Conservation (phyloP, 2,329 filamentous ascomycete genomes). For the Colletotrichum eremochloae region DNA sequence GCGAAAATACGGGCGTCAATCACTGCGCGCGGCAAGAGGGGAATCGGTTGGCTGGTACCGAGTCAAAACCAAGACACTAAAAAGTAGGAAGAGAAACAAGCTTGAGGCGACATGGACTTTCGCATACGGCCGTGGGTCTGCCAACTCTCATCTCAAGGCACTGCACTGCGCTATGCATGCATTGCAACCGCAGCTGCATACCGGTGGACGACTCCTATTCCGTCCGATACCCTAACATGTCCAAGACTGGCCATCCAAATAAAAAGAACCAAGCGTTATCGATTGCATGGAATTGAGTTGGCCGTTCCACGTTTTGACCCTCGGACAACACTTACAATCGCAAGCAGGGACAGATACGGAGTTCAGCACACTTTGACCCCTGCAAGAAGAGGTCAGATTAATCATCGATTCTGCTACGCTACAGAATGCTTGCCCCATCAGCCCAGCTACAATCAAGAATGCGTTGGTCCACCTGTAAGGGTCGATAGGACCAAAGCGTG, state of each 20-base stretch:
- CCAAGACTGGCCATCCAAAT: not conserved
- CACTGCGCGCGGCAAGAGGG: not conserved
- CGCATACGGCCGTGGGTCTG: constrained; percentile 9
- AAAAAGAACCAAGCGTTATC: not conserved
- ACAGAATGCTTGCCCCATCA: not conserved
- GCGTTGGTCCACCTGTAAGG: not conserved
- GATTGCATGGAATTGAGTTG: constrained; percentile 9
- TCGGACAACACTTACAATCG: constrained; percentile 14
- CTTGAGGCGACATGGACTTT: not conserved
- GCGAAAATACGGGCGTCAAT: not conserved
- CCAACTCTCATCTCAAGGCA: not conserved
- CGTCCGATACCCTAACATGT: not conserved
- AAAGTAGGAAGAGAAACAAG: not conserved
- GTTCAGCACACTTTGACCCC: not conserved
- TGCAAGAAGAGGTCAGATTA: not conserved
- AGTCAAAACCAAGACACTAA: not conserved
- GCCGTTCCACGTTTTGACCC: constrained; percentile 7
- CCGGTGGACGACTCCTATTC: constrained; percentile 10
- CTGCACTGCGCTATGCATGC: not conserved
- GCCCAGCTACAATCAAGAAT: not conserved
- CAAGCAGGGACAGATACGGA: constrained; percentile 3
- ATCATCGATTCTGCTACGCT: not conserved
- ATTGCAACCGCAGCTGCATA: constrained; percentile 21
- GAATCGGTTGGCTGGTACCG: too few relatives aligned
- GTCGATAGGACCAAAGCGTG: not conserved